Evolutionary conservation across 1,284 basidiomycete genomes (phyloP).

Genomic region (Testicularia cyperi): DNA sequence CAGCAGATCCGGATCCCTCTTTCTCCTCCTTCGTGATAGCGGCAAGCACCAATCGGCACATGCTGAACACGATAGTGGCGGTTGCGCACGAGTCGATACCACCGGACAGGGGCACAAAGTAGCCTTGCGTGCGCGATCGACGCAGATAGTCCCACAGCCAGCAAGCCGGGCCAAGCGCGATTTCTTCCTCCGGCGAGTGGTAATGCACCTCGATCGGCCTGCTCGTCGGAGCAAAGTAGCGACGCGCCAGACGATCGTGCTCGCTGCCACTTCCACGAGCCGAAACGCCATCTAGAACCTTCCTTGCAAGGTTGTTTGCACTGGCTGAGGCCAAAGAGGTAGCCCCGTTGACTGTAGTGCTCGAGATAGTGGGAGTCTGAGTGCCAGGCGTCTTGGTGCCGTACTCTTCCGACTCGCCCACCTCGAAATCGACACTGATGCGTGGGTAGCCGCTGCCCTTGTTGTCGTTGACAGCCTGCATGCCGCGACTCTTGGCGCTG

Average conservation of each 20-base stretch:
- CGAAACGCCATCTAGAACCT: too few relatives aligned
- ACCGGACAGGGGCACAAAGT: constrained; percentile 94
- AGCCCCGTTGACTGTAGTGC: too few relatives aligned
- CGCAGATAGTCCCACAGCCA: constrained; percentile 99
- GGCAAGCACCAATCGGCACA: constrained; percentile 85
- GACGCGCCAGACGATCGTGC: constrained; percentile 13
- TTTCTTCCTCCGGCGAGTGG: constrained; percentile 91
- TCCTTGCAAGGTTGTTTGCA: too few relatives aligned
- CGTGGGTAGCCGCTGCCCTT: constrained; percentile 66
- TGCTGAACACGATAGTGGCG: constrained; percentile 89
- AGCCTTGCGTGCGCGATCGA: constrained; percentile 88
- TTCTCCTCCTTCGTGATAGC: constrained; percentile 64
- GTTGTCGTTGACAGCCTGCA: constrained; percentile 73
- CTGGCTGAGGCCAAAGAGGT: too few relatives aligned
- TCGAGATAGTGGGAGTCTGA: constrained; percentile 13
- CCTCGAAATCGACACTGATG: constrained; percentile 63
- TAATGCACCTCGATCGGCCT: constrained; percentile 68
- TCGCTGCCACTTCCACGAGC: not conserved
- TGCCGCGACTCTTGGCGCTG: constrained; percentile 72
- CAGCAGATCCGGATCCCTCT: not conserved
- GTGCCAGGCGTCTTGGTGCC: constrained; percentile 28
- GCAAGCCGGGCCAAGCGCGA: constrained; percentile 96
- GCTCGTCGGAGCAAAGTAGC: constrained; percentile 28
- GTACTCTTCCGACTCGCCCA: constrained; percentile 60
- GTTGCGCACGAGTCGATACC: constrained; percentile 98